Evolutionary conservation across 805 yeast genomes (phyloP), one percentile per base, ranked within the genome.

Genomic region (Aciculoconidium aculeatum): DNA sequence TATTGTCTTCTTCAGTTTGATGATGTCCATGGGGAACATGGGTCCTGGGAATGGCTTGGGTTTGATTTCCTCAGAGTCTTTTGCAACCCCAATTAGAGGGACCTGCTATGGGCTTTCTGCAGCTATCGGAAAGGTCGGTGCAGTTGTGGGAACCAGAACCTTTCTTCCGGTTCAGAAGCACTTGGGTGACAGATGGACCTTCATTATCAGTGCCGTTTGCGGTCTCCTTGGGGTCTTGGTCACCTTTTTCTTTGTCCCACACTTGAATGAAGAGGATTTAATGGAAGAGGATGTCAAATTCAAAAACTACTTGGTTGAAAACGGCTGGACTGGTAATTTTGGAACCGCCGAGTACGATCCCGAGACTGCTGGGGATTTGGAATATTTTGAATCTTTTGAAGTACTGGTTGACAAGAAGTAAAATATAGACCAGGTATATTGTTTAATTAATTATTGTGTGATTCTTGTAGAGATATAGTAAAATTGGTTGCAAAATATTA

Each of bases 41-140:
- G 92, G 92, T 1, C 92, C 92, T 3, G 92, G 92, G 37, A 70
- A 80, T 47, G 73, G 72, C 67, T 59, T 81, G 66, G 90, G 90
- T 8, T 64, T 83, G 33, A 58, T 53, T n/a, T 65, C 80, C 7
- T 70, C 82, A 14, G 90, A 82, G 53, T 65, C 74, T 4, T 82
- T 67, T 44, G 87, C 92, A 11, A 79, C 88, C 6, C 81, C 84
- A 10, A 75, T 82, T 23, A 67, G 92, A 53, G 90, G 88, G 20
- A 77, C 86, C 1, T 63, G 72, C 28, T 82, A 82, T 44, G 90
- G 90, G 20, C 42, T 82, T 13, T 69, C 81, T 26, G 92, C 92
- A 20, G 92, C 88, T 3, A 61, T 80, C 26, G 92, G 92, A 34
- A 82, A 82, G 53, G 80, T 79, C 15, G 94, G 92, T 33, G 92